Evolutionary conservation across 495 filamentous ascomycete genomes (phyloP), one percentile per base, ranked within the genome.

Genomic region (Podospora bellae-mahoneyi): DNA sequence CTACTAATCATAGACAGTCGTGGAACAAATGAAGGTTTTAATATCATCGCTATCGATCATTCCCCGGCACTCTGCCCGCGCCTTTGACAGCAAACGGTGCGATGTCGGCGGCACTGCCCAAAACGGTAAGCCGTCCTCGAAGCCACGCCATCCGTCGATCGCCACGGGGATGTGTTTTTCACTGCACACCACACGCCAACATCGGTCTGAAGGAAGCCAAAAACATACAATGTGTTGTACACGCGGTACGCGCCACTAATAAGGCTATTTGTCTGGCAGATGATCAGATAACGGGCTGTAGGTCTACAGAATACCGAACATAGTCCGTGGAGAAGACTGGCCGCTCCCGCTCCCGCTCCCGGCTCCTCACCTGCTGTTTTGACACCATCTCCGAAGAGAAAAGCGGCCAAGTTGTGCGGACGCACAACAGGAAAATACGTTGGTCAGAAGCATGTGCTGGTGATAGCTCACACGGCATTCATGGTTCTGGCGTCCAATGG

Each of bases 41-140:
- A 66, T 62, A 30, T 26, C 59, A 32, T 63, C 34, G n/a, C 32
- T 62, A 27, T 62, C 44, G 28, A 60, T 61, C n/a, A 20, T 27
- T 55, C 61, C 16, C 34, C n/a, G 20, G 39, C 66, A 27, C 6
- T 64, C 34, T 39, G 27, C 26, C 34, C 54, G 7, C 28, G 30
- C 18, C 15, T 61, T 32, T 63, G 61, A 32, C 61, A 59, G 64
- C 64, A 55, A 66, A 62, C 55, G 53, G 53, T 58, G 64, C 60
- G 23, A 60, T 44, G 19, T 57, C 70, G 72, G 71, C 70, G 74
- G 72, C 60, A 71, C 66, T 73, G 57, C 74, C 74, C 23, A 44
- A 58, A 73, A 67, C 2, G 74, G 74, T 34, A 74, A 74, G 19
- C 74, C 74, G 74, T 57, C 60, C 48, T 64, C 20, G 23, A 54